Evolutionary conservation across 1,139 yeast genomes (phyloP).

Genomic region (Taphrina communis): DNA sequence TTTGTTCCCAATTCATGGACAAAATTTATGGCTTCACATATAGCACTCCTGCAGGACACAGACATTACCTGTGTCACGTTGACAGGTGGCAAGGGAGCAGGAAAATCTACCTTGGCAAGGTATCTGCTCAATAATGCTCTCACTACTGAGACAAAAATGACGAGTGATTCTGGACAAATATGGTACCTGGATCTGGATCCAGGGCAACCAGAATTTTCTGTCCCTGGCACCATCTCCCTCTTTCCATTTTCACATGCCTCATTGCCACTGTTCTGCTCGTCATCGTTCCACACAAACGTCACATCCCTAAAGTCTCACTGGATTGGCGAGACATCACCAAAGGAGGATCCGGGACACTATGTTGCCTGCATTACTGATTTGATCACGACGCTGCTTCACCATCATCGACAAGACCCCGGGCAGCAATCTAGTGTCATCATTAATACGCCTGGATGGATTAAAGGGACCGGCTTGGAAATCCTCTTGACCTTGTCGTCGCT

Average conservation of each 20-base stretch:
- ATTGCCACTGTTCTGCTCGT: conserved; percentile 51
- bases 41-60: neutral
- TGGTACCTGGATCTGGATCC: conserved; percentile 82
- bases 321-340: conserved; percentile 76
- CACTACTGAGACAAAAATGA: neutral
- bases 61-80: conserved; percentile 49
- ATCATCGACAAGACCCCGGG: conserved; percentile 1
- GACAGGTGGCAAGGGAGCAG: conserved; percentile 76
- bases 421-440: conserved; percentile 61
- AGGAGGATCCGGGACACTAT: conserved; percentile 68
- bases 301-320: conserved; percentile 55
- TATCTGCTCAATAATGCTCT: conserved; percentile 59
- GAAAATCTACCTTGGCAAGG: conserved; percentile 77
- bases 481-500: conserved; percentile 58
- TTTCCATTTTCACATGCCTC: conserved; percentile 44
- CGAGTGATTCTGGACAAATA: conserved; percentile 45
- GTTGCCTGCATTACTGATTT: conserved; percentile 55
- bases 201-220: conserved; percentile 82
- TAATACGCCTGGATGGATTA: conserved; percentile 93
- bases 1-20: neutral
- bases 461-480: conserved; percentile 81
- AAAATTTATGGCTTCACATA: neutral
- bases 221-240: conserved; percentile 68
- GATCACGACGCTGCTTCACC: conserved; percentile 27
- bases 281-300: conserved; percentile 50